These are phyloP conservation scores for Rhodotorula sp. DNA, from an alignment of 1,284 basidiomycete species.

Conservation along the genomic window DNA sequence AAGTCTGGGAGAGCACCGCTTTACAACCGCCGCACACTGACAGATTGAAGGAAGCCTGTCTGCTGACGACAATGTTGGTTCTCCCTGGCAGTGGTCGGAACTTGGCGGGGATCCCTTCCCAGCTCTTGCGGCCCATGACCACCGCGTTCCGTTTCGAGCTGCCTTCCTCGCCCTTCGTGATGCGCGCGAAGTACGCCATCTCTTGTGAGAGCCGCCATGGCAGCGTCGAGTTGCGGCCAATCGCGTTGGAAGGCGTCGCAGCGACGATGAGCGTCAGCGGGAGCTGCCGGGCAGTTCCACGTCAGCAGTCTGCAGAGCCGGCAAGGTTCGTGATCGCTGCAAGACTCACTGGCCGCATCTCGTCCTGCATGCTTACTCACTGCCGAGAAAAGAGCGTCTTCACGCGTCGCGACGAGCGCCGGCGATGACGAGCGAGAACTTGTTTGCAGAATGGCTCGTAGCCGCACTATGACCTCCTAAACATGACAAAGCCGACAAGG, in stretches of 20 bases:
- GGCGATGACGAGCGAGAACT: neutral
- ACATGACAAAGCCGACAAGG: too few species aligned
- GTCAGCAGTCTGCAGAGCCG: neutral
- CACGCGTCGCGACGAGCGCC: neutral
- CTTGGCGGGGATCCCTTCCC: constrained; percentile 92
- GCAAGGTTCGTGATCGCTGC: too few species aligned
- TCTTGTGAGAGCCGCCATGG: constrained; percentile 90
- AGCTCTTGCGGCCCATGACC: constrained; percentile 95
- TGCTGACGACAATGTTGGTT: constrained; percentile 77
- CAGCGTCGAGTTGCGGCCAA: constrained; percentile 69
- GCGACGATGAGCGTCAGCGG: constrained; percentile 86
- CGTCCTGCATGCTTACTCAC: neutral
- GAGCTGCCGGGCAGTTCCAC: constrained; percentile 19
- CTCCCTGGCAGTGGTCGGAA: constrained; percentile 78
- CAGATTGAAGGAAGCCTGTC: constrained; percentile 63
- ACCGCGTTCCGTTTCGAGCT: constrained; percentile 65
- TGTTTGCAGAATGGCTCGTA: too few species aligned
- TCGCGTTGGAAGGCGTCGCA: constrained; percentile 81
- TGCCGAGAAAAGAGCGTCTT: neutral
- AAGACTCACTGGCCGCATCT: constrained; percentile 20
- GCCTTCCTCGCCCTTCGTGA: constrained; percentile 61
- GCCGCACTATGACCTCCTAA: too few species aligned
- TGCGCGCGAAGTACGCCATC: constrained; percentile 87
- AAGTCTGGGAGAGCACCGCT: neutral
- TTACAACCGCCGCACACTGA: constrained; percentile 51